phyloP scores from a whole-genome alignment of 495 filamentous ascomycete species.

The Cercophora scortea region DNA sequence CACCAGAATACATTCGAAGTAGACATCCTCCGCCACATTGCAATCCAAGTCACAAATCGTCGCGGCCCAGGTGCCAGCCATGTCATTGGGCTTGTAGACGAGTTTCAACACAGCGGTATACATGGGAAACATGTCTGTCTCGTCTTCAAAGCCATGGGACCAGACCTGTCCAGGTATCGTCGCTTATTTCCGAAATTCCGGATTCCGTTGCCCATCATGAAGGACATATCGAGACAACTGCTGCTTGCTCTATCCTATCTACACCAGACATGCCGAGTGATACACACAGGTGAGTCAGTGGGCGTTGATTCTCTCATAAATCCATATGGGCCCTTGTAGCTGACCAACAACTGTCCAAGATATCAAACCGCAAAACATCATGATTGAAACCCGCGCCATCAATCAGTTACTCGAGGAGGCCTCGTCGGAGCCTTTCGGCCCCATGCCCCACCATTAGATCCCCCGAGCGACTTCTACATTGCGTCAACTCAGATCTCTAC shows the following conservation, averaged over 20 bases:
- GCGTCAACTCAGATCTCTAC: constrained; percentile 2
- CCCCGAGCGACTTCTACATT: constrained; percentile 2
- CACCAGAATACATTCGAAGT: too few species aligned
- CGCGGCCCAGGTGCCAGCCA: too few species aligned
- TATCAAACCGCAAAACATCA: constrained; percentile 5
- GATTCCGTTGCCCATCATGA: constrained; percentile 1
- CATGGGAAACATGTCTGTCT: too few species aligned
- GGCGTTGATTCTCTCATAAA: background rate
- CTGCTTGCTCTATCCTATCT: constrained; percentile 2
- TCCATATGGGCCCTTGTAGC: background rate
- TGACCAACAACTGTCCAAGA: background rate
- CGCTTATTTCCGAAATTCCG: constrained; percentile 2
- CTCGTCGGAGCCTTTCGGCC: background rate
- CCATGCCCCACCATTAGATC: constrained; percentile 1
- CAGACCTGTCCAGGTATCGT: background rate
- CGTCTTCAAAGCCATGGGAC: too few species aligned
- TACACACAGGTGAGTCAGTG: constrained; percentile 3
- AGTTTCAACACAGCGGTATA: too few species aligned
- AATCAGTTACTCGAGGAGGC: constrained; percentile 1
- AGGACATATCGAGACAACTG: background rate
- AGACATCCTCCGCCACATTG: too few species aligned
- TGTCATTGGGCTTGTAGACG: too few species aligned
- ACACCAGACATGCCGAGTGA: background rate
- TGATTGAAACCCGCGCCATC: constrained; percentile 2
- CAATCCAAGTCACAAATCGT: too few species aligned